Evolutionary conservation across 805 yeast genomes (phyloP), one percentile per base, ranked within the genome.

Genomic region (Candida arabinofermentans): DNA sequence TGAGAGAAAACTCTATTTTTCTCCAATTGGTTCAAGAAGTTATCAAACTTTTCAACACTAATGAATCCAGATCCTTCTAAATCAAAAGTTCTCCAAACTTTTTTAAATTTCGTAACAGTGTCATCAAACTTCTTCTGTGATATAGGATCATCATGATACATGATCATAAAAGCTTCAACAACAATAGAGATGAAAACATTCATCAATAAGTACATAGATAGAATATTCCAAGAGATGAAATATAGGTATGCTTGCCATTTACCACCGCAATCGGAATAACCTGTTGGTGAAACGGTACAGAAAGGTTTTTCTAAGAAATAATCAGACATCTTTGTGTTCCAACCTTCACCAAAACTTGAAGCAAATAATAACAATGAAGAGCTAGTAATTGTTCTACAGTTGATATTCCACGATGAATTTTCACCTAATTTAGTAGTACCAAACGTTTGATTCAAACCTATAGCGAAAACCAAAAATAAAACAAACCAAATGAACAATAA

Each of bases 271-370:
- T 87, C 96, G 12, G 77, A 70, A 26, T 67, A 70, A 29, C 66
- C 69, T 13, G 65, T 57, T 5, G 29, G n/a, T 13, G 37, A 37
- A 3, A 27, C 21, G 1, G 74, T 59, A 54, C 96, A 88, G 50
- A 66, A 81, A 0, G 96, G 96, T 2, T 64, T 51, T 16, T 66
- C 67, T 3, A 87, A 56, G 1, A 80, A 70, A 53, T 73, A 82
- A 58, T 88, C 96, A 32, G 69, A 71, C 89, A 88, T 80, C 21
- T 84, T 72, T 49, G 80, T 74, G 56, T 88, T 87, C 96, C 96
- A 88, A 2, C 91, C 91, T 63, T 88, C 96, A 5, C 96, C 96
- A 59, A 88, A 86, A 64, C 90, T 82, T 70, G 83, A 79, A 44
- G 85, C 72, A 65, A 88, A 88, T 17, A 88, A 64, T 17, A 87